phyloP scores from a whole-genome alignment of 2,329 filamentous ascomycete genomes.

The Phaeosphaeriaceae sp. region DNA sequence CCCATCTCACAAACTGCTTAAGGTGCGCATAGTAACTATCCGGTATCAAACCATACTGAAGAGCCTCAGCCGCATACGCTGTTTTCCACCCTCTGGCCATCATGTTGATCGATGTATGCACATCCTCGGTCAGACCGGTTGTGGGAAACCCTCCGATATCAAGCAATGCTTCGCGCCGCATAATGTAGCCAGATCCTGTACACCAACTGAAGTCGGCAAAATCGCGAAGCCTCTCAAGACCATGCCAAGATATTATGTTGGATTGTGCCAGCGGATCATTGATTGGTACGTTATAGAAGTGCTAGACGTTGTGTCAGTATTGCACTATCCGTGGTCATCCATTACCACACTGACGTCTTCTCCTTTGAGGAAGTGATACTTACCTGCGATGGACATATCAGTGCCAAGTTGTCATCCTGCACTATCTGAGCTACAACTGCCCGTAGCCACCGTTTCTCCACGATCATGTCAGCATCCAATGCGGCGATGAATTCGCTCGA shows the following conservation, averaged over 20 bases:
- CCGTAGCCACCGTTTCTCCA: slow-evolving; percentile 61
- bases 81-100: slow-evolving; percentile 69
- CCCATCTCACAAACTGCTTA: slow-evolving; percentile 31
- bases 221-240: no score
- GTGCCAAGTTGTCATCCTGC: slow-evolving; percentile 9
- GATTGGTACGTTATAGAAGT: slow-evolving; percentile 57
- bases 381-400: slow-evolving; percentile 33
- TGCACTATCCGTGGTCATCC: no score
- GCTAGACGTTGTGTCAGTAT: no score
- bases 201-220: slow-evolving; percentile 50
- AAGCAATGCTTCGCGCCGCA: slow-evolving; percentile 65
- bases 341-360: no score
- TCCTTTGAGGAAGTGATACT: slow-evolving; percentile 58
- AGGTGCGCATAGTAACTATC: slow-evolving; percentile 23
- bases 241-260: no score
- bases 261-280: slow-evolving; percentile 62
- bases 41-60: slow-evolving; percentile 31
- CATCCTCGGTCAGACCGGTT: slow-evolving; percentile 67
- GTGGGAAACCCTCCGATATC: slow-evolving; percentile 68
- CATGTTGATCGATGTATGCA: slow-evolving; percentile 65
- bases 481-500: slow-evolving; percentile 67
- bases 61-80: slow-evolving; percentile 43
- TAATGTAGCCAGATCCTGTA: slow-evolving; percentile 68
- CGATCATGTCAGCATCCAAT: slow-evolving; percentile 73
- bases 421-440: slow-evolving; percentile 13